Evolutionary conservation across 2,329 filamentous ascomycete species (phyloP).

Genomic region (Penicillium nordicum): DNA sequence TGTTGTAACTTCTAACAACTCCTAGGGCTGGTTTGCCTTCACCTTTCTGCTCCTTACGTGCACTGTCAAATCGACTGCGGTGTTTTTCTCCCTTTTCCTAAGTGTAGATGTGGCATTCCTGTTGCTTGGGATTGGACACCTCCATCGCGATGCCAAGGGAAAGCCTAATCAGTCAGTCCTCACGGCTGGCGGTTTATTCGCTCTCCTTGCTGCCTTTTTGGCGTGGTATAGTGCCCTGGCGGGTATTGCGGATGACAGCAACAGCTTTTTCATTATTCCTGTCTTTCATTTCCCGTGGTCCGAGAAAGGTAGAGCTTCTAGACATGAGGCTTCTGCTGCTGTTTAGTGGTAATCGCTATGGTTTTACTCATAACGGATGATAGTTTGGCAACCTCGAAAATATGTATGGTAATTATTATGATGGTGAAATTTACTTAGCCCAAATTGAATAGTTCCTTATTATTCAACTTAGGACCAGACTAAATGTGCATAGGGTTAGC

Average conservation of each 20-base stretch:
- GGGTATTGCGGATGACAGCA: not conserved
- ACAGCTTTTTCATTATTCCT: not conserved
- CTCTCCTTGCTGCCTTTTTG: not conserved
- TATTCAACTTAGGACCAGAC: not conserved
- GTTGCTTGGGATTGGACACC: not conserved
- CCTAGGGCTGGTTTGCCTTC: not conserved
- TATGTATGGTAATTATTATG: not conserved
- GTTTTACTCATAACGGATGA: not conserved
- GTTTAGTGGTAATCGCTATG: not conserved
- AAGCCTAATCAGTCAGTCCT: not conserved
- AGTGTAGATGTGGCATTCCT: not conserved
- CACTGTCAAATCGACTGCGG: not conserved
- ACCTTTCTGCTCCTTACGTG: not conserved
- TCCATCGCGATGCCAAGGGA: not conserved
- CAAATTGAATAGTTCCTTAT: not conserved
- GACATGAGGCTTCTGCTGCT: not conserved
- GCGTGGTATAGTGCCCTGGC: too few relatives aligned
- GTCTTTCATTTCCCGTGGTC: not conserved
- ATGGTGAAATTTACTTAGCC: not conserved
- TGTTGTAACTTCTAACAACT: not conserved
- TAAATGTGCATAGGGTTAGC: not conserved
- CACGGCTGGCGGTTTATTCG: not conserved
- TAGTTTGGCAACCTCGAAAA: not conserved
- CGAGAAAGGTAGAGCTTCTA: not conserved
- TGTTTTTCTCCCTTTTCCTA: not conserved